Evolutionary conservation across 352 stramenopile species (phyloP), one percentile per base, ranked within the genome.

Genomic region (Halophytophthora polymorphica): DNA sequence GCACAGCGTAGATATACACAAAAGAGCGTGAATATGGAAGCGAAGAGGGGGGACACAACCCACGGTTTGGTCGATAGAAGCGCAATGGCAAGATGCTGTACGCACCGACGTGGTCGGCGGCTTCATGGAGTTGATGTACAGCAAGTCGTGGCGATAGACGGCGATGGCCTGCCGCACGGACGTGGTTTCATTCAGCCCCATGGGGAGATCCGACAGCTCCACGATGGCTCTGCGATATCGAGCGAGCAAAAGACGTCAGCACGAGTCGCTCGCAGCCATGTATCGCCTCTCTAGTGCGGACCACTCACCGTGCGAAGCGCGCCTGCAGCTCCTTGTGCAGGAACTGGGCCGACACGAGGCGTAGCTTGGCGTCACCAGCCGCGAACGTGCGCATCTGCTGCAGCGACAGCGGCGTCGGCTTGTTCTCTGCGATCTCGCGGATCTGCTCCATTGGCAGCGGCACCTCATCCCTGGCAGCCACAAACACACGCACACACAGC

Each of bases 301-400:
- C n/a, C n/a, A n/a, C n/a, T n/a, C n/a, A n/a, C 35, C 69, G 60
- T 35, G 76, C 70, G 42, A 83, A 84, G 38, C 76, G 71, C 18
- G 77, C 60, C 36, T 78, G 71, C 11, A 87, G 70, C 53, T 87
- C 76, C 17, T 83, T 77, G 53, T 84, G 76, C 46, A 87, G 61
- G 51, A 84, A 87, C 22, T 49, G 58, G 15, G 68, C 63, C 2
- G 67, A 69, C 40, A 77, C 49, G 44, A 87, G 42, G 6, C 70
- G 65, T 45, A 75, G 61, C 33, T 81, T 75, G 42, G 70, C 63
- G 19, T 58, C 69, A 18, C 59, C 63, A 29, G 70, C 67, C 11
- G 76, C 73, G 35, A 81, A 84, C 40, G 59, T 67, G 56, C 75
- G 76, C 76, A 87, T 87, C 49, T 87, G 76, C 50, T 69, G 76